These are phyloP conservation scores for Isabelozyma gotoi DNA, from an alignment of 805 yeast species.

Conservation along the genomic window DNA sequence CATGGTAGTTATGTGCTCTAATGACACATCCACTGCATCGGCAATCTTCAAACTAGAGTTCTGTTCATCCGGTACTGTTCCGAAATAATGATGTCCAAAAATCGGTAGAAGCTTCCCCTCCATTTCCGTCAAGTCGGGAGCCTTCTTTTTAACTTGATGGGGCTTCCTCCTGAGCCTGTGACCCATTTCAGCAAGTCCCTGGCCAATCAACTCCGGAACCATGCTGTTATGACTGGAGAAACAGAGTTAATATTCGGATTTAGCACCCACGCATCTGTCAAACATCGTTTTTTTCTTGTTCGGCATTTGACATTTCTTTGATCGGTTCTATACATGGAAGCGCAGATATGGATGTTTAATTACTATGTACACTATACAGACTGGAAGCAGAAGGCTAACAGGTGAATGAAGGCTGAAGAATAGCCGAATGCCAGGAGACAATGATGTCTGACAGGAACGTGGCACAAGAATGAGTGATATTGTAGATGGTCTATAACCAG, in stretches of 20 bases:
- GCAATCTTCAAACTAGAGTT: slow-evolving; percentile 17
- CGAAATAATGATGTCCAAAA: slow-evolving; percentile 4
- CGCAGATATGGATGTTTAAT: not conserved
- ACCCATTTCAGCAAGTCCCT: not conserved
- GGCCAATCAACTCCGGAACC: too few relatives aligned
- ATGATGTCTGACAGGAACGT: too few relatives aligned
- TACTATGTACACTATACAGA: not conserved
- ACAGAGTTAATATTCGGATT: too few relatives aligned
- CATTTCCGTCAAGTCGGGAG: slow-evolving; percentile 3
- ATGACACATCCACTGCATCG: slow-evolving; percentile 32
- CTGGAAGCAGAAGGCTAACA: too few relatives aligned
- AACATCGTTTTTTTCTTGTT: too few relatives aligned
- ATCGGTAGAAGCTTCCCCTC: slow-evolving; percentile 17
- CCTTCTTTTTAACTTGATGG: not conserved
- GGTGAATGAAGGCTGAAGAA: too few relatives aligned
- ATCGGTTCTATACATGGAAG: not conserved
- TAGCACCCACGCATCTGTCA: not conserved
- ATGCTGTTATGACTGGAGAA: not conserved
- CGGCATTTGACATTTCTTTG: not conserved
- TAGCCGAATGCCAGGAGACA: too few relatives aligned
- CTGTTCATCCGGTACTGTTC: not conserved
- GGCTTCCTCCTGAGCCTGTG: not conserved
- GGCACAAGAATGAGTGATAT: too few relatives aligned
- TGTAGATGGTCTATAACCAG: too few relatives aligned
- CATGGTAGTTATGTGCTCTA: slow-evolving; percentile 27